Base-by-base conservation (phyloP, 176 grass and related monocot genomes). In the Dendrocalamus sinicus region DNA sequence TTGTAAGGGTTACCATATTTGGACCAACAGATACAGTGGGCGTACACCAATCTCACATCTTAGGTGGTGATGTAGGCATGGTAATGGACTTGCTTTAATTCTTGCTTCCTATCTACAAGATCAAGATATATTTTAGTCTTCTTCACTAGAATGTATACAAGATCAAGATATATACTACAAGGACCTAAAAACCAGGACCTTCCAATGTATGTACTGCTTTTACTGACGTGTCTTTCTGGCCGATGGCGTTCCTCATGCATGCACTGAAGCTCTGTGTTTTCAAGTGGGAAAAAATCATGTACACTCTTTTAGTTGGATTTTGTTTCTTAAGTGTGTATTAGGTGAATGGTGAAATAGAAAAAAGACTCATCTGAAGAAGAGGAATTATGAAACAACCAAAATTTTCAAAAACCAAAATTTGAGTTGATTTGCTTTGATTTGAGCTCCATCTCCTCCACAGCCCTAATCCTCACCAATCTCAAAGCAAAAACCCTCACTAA, bases 221-320 rank as follows among this genome's bases (percentile, higher is more conserved):
- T 53, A 70, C 51, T 23, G 14, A 61, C 12, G 43, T 77, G 8
- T 13, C 30, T 64, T 24, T 60, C 63, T 52, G 73, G 64, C 23
- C 70, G 22, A 70, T 26, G 70, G 17, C 50, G 74, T 20, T 30
- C 37, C 47, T 66, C 58, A 81, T 87, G 69, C 47, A 67, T 81
- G 37, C 10, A 45, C 46, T 22, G 16, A 67, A 81, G 11, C 9
- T 71, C 16, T 6, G n/a, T 70, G 45, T 37, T 55, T 54, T 55
- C 28, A 75, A 55, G 19, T 20, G 50, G 12, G 17, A 75, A 9
- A 75, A 37, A 35, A 75, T 22, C 15, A 37, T 35, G 32, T 35
- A 7, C 15, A 55, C 72, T 22, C 28, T 4, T 75, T 55, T 39
- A 16, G 26, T 37, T 55, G 19, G 6, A 65, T 59, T 59, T 60